phyloP scores from a whole-genome alignment of 495 filamentous ascomycete genomes.

The Immersiella caudata region DNA sequence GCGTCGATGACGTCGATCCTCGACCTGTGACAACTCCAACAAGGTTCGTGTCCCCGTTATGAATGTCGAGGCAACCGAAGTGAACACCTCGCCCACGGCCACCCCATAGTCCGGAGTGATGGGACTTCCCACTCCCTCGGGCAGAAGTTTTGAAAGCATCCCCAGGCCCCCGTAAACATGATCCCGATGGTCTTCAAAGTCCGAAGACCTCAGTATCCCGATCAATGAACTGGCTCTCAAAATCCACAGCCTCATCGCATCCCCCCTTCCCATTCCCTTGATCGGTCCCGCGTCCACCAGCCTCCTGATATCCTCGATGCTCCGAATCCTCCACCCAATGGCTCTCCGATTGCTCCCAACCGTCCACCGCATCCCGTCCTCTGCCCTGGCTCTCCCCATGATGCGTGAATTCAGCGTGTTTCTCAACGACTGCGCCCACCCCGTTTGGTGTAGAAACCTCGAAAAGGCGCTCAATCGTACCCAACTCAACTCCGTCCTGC shows the following conservation, averaged over 20 bases:
- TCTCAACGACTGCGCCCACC: slow-evolving; percentile 8
- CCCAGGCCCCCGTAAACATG: background rate
- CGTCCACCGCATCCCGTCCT: too few species aligned
- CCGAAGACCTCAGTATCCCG: background rate
- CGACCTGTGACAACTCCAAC: too few species aligned
- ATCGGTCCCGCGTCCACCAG: background rate
- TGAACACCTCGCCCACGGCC: too few species aligned
- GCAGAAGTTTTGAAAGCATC: background rate
- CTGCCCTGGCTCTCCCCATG: background rate
- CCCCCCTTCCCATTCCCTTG: too few species aligned
- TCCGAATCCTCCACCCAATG: background rate
- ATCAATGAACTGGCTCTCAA: background rate
- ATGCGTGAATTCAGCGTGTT: background rate
- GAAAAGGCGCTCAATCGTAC: background rate
- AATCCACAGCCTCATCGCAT: background rate
- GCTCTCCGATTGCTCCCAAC: background rate
- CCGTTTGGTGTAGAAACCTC: background rate
- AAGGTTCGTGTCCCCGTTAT: too few species aligned
- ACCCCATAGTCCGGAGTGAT: too few species aligned
- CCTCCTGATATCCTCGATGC: background rate
- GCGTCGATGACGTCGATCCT: too few species aligned
- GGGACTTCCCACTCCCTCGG: too few species aligned
- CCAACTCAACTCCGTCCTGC: slow-evolving; percentile 5
- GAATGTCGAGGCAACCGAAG: too few species aligned
- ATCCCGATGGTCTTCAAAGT: background rate